Base-by-base conservation (phyloP, 257 asterid genomes). In the Nyctanthes arbortristis region DNA sequence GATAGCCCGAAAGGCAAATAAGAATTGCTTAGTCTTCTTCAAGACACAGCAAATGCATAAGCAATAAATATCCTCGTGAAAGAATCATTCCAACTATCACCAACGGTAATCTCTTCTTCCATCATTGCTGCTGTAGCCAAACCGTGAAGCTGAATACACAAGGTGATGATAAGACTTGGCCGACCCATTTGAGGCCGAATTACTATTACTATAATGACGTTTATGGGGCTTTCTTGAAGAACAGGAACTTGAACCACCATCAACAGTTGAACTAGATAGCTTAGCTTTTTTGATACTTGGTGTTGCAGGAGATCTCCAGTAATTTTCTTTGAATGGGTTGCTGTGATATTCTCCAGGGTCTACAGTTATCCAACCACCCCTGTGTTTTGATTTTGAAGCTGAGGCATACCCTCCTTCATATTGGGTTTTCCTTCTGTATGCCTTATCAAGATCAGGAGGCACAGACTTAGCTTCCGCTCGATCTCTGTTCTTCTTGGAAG, bases 311-410 rank as follows among this genome's bases (percentile, higher is more conserved):
- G 91, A 75, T 81, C 82, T 86, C 92, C 87, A 74, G 45, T 74
- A 55, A 75, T 69, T 56, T 56, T 77, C 43, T 63, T 76, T 66
- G 75, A 47, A 63, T 28, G 68, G 60, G 60, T 70, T 73, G 64
- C 61, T 59, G 57, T 33, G 24, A 33, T 55, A 76, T 70, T 87
- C 89, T 62, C 73, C 90, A 27, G 87, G 90, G 72, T 86, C 67
- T 67, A 86, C 87, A 7, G 89, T 72, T 61, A 61, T 77, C 99
- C 99, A 91, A 57, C 96, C 93, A 33, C 89, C 87, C 78, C 85
- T 87, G 45, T 72, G 82, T 75, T 86, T 93, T 35, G 81, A 47
- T 71, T 76, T 81, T 40, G 73, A 66, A 45, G 79, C 67, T 3
- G 87, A 68, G 12, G 74, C 8, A 29, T 69, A 73, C 35, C 69